Base-by-base conservation (phyloP, 1,284 basidiomycete species). In the Leucoagaricus sp. region DNA sequence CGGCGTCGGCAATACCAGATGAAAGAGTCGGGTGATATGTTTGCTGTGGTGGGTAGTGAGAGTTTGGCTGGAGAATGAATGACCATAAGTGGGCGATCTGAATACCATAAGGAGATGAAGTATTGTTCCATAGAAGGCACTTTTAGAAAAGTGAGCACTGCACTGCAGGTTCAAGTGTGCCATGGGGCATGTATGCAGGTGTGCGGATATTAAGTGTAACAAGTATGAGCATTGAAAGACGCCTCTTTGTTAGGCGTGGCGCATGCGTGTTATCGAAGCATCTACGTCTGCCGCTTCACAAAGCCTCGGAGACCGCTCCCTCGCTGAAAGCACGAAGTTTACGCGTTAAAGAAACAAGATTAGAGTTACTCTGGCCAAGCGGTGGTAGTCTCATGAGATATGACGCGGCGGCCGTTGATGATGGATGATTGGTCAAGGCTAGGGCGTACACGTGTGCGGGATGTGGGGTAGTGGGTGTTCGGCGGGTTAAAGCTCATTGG, bases 361-460 rank as follows among this genome's bases (percentile, higher is more conserved):
- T 33, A 33, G 31, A 33, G 31, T 33, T 33, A 31, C 9, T 33
- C 46, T 10, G 6, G 25, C 12, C 31, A 41, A 10, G 15, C 49
- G 49, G 49, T 17, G 15, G 45, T 6, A 12, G n/a, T 13, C 28
- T 31, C 9, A 8, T 8, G 21, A 17, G 26, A 19, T 23, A 25
- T 45, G 49, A 51, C 36, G 34, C 33, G 41, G 44, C 15, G 33
- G 52, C 52, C 52, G 52, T 15, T 54, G 52, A 54, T 54, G 44
- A 17, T 28, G 52, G 52, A 54, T 17, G 52, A 54, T 54, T 54
- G 52, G 52, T 54, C 52, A 54, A 53, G 52, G 33, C n/a, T 15
- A 26, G 33, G 51, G 29, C 2, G 41, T 4, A 21, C 38, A 52
- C 40, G 40, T 42, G 50, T 41, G 34, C 31, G 23, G n/a, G 25